A percentile compares a stretch with the other conserved stretches of the same genome.
phyloP scores from a whole-genome alignment of 129 eudicot genomes.

The Lonicera japonica region DNA sequence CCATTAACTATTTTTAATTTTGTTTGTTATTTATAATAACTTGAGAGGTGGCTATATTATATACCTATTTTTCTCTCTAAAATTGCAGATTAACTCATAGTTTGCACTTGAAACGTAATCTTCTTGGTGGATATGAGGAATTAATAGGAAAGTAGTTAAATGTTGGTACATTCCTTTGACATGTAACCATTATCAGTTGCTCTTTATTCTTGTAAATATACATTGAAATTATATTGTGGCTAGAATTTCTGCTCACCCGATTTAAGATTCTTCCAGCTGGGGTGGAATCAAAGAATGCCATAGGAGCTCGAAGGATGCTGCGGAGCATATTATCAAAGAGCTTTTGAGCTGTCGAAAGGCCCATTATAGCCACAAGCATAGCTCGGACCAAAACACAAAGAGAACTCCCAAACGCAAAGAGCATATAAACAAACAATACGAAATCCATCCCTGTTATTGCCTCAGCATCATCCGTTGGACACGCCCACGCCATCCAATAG shows the following conservation, averaged over 20 bases:
- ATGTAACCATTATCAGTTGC: not conserved
- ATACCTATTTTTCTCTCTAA: not conserved
- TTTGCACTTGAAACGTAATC: not conserved
- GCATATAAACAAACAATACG: constrained; percentile 59
- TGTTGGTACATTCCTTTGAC: not conserved
- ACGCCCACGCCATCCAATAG: constrained; percentile 99
- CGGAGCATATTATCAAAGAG: constrained; percentile 70
- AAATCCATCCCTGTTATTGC: constrained; percentile 42
- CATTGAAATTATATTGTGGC: too few species aligned
- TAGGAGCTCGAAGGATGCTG: constrained; percentile 70
- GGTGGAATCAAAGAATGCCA: constrained; percentile 93
- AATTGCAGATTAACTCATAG: not conserved
- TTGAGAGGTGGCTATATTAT: not conserved
- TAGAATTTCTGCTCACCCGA: constrained; percentile 44
- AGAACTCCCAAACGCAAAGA: constrained; percentile 72
- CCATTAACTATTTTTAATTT: not conserved
- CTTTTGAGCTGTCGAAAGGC: constrained; percentile 61
- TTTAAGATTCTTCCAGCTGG: constrained; percentile 86
- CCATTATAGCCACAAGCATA: constrained; percentile 50
- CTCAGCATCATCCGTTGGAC: constrained; percentile 58
- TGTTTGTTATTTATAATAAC: not conserved
- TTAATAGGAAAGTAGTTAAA: not conserved
- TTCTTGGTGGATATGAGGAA: not conserved
- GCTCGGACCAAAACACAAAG: constrained; percentile 67
- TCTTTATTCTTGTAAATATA: too few species aligned